Evolutionary conservation across 805 yeast genomes (phyloP), one percentile per base, ranked within the genome.

Genomic region (Candida suzukii): DNA sequence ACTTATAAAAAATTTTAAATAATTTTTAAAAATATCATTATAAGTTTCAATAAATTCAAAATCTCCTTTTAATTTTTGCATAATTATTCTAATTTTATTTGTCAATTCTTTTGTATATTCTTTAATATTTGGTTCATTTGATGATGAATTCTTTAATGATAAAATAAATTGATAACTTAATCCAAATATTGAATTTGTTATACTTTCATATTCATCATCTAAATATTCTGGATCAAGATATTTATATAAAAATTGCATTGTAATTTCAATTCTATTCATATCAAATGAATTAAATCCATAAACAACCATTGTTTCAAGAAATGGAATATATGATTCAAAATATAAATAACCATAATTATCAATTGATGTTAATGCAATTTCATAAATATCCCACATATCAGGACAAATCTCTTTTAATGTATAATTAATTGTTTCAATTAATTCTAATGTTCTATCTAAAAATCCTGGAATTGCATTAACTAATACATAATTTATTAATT

Each of bases 371-470:
- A 74, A 55, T 41, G 70, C 66, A 19, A 60, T 48, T 35, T 66
- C 60, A 50, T 62, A 73, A 16, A 74, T 50, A 12, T 53, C 58
- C 79, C 79, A 73, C 50, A 71, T 58, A 32, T 61, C 60, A 9
- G 76, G 73, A 35, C 70, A 65, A 32, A 62, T 50, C 17, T 47
- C 44, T 44, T 67, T 64, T 16, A 81, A 76, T 18, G 86, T 76
- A 46, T 79, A 76, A 50, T 78, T 79, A 40, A 80, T 82, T 38
- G 86, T 77, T 54, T 76, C 81, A 38, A 72, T 60, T 35, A 93
- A 67, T 46, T 86, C 95, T 57, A 88, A 76, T 34, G 78, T 70
- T 57, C 88, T 96, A 31, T 83, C 73, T 50, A 82, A 74, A 54
- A 85, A 86, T 52, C 86, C 91, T 39, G 78, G 80, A 51, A 86